Conservation (phyloP, 257 asterid species). For the Petunia axillaris region DNA sequence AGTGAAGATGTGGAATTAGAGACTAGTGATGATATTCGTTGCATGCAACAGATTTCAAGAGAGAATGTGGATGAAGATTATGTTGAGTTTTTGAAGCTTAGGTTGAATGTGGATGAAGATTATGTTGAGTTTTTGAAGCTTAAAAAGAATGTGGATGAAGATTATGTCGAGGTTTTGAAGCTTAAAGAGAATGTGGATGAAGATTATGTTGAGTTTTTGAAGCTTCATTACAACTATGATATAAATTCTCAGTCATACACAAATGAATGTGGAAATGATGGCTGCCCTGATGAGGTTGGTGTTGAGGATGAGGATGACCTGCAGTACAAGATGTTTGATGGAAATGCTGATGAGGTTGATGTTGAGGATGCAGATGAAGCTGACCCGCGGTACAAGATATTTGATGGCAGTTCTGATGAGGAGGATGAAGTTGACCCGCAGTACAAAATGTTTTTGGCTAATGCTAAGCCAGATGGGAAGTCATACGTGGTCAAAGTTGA, state of each 20-base stretch:
- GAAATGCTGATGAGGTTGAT: too few species aligned
- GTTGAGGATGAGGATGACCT: slow-evolving; percentile 12
- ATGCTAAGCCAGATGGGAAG: slow-evolving; percentile 12
- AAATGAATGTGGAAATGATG: slow-evolving; percentile 19
- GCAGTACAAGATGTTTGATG: slow-evolving; percentile 8
- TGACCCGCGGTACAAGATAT: too few species aligned
- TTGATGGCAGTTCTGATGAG: not conserved
- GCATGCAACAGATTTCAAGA: not conserved
- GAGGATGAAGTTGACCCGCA: slow-evolving; percentile 15
- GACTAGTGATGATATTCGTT: not conserved
- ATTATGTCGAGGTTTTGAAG: not conserved
- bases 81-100: not conserved
- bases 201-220: not conserved
- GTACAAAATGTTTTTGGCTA: slow-evolving; percentile 22
- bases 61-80: slow-evolving; percentile 10
- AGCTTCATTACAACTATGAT: slow-evolving; percentile 2
- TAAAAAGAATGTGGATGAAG: not conserved
- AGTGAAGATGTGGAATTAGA: not conserved
- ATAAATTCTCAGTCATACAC: slow-evolving; percentile 22
- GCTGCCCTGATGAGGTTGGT: not conserved
- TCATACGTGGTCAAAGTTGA: not conserved
- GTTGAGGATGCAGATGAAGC: too few species aligned
- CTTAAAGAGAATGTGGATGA: not conserved
- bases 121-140: not conserved
- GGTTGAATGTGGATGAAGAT: not conserved